These are phyloP conservation scores for Hypoxylon sp. DNA, from an alignment of 2,329 filamentous ascomycete species.

Conservation along the genomic window DNA sequence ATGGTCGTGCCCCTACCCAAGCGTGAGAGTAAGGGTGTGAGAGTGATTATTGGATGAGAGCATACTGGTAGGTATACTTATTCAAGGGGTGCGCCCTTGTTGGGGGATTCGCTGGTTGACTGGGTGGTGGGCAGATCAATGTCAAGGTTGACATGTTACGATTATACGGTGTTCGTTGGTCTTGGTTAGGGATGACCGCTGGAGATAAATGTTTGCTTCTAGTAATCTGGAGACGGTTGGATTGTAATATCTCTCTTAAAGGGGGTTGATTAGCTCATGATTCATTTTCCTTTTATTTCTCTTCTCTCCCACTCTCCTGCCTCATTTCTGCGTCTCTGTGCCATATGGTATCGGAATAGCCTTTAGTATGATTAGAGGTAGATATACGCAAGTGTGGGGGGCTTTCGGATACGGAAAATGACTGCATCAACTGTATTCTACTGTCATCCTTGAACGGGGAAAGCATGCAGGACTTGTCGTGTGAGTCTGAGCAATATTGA, in stretches of 20 bases:
- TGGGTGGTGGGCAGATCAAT: neutral
- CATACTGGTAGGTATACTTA: neutral
- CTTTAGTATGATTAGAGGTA: neutral
- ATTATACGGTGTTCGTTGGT: neutral
- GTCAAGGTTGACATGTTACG: neutral
- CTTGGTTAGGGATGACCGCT: neutral
- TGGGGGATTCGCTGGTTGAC: neutral
- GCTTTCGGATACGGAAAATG: neutral
- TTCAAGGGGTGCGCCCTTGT: neutral
- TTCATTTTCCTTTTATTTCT: neutral
- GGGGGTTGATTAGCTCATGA: too few species aligned
- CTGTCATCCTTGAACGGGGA: neutral
- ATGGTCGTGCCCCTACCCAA: conserved; percentile 35
- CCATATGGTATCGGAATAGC: neutral
- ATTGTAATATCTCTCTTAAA: too few species aligned
- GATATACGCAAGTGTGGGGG: neutral
- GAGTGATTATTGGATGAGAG: conserved; percentile 33
- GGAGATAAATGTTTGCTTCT: too few species aligned
- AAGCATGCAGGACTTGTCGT: neutral
- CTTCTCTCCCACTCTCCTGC: neutral
- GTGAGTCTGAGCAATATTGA: neutral
- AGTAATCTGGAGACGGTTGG: too few species aligned
- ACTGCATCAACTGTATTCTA: neutral
- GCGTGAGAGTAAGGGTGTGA: conserved; percentile 38
- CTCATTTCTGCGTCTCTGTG: neutral